These are phyloP conservation scores for Penicillium sp. DNA, from an alignment of 2,329 filamentous ascomycete genomes.

Conservation along the genomic window DNA sequence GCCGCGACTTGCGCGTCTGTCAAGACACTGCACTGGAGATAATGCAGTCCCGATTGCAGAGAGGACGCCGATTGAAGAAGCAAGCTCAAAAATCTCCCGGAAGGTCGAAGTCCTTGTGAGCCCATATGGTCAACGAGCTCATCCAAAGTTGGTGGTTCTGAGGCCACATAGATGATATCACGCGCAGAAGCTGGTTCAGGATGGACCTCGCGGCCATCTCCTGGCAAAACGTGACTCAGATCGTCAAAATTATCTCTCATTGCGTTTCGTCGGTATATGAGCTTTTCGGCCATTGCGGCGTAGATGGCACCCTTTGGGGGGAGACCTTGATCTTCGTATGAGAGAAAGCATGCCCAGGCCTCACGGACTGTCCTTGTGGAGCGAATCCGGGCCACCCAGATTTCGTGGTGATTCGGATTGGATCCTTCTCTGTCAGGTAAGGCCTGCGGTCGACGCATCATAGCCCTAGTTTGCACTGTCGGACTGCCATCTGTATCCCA, in stretches of 20 bases:
- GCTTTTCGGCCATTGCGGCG: conserved; percentile 56
- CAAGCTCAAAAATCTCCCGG: conserved; percentile 45
- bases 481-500: conserved; percentile 63
- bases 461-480: conserved; percentile 57
- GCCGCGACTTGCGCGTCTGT: conserved; percentile 31
- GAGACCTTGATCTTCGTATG: conserved; percentile 48
- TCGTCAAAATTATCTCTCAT: conserved; percentile 22
- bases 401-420: conserved; percentile 25
- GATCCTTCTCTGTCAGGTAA: conserved; percentile 10
- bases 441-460: conserved; percentile 35
- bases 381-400: conserved; percentile 57
- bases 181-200: conserved; percentile 55
- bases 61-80: conserved; percentile 47
- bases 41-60: conserved; percentile 42
- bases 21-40: conserved; percentile 40
- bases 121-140: conserved; percentile 52
- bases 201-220: conserved; percentile 54
- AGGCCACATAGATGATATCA: conserved; percentile 55
- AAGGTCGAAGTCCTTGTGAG: conserved; percentile 43
- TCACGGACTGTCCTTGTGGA: conserved; percentile 60
- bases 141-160: conserved; percentile 51
- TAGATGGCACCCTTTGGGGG: conserved; percentile 46
- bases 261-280: conserved; percentile 42
- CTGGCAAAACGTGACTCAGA: conserved; percentile 44
- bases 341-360: conserved; percentile 62